Evolutionary conservation across 2,329 filamentous ascomycete species (phyloP).

Genomic region (Trichoderma aggressivum): DNA sequence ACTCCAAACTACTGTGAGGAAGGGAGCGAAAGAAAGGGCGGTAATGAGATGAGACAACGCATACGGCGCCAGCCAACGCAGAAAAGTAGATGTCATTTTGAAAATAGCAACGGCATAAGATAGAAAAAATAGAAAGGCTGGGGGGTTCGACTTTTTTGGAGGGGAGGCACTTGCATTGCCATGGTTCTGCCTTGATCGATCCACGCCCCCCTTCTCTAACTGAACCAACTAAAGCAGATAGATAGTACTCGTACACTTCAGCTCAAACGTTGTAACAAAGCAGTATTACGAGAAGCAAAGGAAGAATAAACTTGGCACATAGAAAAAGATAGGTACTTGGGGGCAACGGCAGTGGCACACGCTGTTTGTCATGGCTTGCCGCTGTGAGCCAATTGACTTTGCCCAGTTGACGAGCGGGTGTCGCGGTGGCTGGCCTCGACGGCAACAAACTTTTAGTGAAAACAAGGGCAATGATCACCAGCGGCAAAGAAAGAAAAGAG

Average conservation of each 20-base stretch:
- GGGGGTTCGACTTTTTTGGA: not conserved
- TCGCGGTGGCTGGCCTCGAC: conserved; percentile 2
- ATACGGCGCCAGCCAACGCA: not conserved
- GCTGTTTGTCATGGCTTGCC: conserved; percentile 1
- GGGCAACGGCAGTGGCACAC: conserved; percentile 12
- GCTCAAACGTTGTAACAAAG: not conserved
- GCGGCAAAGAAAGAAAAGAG: not conserved
- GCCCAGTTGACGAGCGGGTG: not conserved
- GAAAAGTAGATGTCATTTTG: not conserved
- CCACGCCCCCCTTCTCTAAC: not conserved
- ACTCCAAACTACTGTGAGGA: conserved; percentile 5
- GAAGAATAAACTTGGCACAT: not conserved
- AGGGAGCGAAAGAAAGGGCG: not conserved
- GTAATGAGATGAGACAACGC: conserved; percentile 3
- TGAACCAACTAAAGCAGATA: not conserved
- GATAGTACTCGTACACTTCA: not conserved
- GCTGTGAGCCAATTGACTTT: conserved; percentile 4
- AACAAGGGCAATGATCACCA: not conserved
- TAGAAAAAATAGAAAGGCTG: not conserved
- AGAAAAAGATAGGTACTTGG: not conserved
- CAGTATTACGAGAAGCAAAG: not conserved
- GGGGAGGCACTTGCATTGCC: not conserved
- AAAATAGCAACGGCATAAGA: not conserved
- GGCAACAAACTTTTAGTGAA: conserved; percentile 6
- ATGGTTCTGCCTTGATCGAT: not conserved